Base-by-base conservation (phyloP, 148 eudicot species). In the Cornus controversa region DNA sequence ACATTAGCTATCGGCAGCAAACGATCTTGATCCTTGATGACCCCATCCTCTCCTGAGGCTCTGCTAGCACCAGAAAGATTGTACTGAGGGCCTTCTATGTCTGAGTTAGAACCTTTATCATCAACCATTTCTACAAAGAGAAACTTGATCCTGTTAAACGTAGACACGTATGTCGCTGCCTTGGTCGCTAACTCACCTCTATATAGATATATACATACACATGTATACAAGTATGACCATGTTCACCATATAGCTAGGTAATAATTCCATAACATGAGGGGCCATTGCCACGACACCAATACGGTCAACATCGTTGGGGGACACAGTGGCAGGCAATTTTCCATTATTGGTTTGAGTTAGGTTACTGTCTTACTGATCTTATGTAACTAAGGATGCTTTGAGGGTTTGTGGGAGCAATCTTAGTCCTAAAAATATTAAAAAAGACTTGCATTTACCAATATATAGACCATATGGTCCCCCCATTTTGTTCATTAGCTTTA, bases 1-100 rank as follows among this genome's bases (percentile, higher is more conserved):
- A 84, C 86, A 65, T 84, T 84, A 1, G 86, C 86, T 69, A 84
- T 84, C 1, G 86, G 86, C 3, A 84, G 81, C 36, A 84, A 71
- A 3, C 83, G 78, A 71, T 84, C 80, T 72, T 79, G 75, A 53
- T 80, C 82, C 70, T 67, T 75, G 22, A 76, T 76, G 13, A 34
- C 26, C 25, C 65, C 83, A 10, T 54, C 60, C 60, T 54, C 60
- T 54, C 60, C 60, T 54, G 60, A 54, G 60, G 20, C 60, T 14
- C 60, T 54, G 22, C 20, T 20, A 14, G 60, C 4, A 54, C 60
- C 60, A 11, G 20, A 22, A 54, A 54, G 60, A 54, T 54, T 54
- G 8, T 14, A 54, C 22, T 54, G 18, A 54, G 22, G 60, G 8
- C 60, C 60, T 54, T 54, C 60, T 54, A 54, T 54, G 60, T 54